Conservation (phyloP, 441 rosid genomes). For the Jatropha multifida region DNA sequence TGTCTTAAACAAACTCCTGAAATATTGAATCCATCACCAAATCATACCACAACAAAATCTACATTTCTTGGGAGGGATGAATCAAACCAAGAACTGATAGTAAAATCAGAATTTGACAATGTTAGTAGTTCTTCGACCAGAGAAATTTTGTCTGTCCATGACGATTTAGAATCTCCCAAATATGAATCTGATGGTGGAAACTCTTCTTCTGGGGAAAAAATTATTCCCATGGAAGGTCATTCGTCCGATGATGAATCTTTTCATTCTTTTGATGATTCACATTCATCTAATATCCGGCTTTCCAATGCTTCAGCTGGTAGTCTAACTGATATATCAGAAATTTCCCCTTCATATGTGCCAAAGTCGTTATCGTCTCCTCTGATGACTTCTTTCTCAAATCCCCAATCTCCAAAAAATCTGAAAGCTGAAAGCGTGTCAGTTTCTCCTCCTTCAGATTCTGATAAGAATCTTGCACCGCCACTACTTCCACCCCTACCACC, state of each 20-base stretch:
- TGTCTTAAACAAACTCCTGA: conserved; percentile 41
- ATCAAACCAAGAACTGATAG: conserved; percentile 26
- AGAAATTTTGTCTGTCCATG: conserved; percentile 68
- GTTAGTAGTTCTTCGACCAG: conserved; percentile 56
- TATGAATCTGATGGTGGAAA: conserved; percentile 39
- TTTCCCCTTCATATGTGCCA: conserved; percentile 26
- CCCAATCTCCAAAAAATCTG: conserved; percentile 13
- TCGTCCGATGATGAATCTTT: conserved; percentile 85
- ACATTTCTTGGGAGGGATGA: conserved; percentile 34
- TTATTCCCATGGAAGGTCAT: conserved; percentile 37
- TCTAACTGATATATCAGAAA: conserved; percentile 40
- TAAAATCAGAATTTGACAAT: conserved; percentile 42
- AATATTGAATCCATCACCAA: conserved; percentile 25
- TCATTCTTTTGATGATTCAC: conserved; percentile 69
- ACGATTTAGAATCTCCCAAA: conserved; percentile 33
- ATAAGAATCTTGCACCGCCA: conserved; percentile 30
- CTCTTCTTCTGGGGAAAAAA: conserved; percentile 33
- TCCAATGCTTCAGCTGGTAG: conserved; percentile 66
- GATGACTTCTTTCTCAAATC: conserved; percentile 19
- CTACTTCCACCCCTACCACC: conserved; percentile 51
- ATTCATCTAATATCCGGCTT: conserved; percentile 44
- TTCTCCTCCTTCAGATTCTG: conserved; percentile 19
- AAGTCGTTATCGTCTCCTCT: conserved; percentile 28
- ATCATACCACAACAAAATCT: conserved; percentile 13
- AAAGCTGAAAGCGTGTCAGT: background rate